These are phyloP conservation scores for Rhododendron vialii DNA, from an alignment of 148 eudicot species.

Conservation along the genomic window DNA sequence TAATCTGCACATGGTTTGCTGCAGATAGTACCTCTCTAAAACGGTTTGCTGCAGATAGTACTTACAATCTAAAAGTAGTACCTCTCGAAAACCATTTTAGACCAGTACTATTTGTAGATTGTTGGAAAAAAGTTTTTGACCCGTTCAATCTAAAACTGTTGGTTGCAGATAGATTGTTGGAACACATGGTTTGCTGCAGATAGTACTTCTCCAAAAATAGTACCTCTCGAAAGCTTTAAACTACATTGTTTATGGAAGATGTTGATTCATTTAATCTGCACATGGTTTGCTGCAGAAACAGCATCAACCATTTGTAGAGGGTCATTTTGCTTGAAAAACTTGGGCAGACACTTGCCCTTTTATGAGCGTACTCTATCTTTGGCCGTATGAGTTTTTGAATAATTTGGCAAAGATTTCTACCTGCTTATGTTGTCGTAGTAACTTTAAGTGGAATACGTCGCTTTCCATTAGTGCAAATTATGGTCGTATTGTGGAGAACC, in stretches of 20 bases:
- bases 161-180: no score
- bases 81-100: no score
- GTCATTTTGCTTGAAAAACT: background rate
- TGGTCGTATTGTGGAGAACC: background rate
- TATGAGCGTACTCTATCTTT: background rate
- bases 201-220: no score
- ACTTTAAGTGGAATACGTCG: background rate
- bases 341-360: background rate
- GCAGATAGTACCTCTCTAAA: background rate
- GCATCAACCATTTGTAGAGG: background rate
- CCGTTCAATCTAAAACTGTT: no score
- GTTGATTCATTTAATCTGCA: background rate
- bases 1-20: background rate
- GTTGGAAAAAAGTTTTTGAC: no score
- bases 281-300: background rate
- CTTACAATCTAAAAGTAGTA: no score
- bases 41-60: no score
- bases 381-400: background rate
- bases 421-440: background rate
- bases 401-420: background rate
- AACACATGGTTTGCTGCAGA: no score
- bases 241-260: background rate
- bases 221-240: no score
- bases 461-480: background rate
- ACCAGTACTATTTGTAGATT: no score